phyloP scores from a whole-genome alignment of 768 basidiomycete genomes.

The Pleurotus salmoneostramineus region DNA sequence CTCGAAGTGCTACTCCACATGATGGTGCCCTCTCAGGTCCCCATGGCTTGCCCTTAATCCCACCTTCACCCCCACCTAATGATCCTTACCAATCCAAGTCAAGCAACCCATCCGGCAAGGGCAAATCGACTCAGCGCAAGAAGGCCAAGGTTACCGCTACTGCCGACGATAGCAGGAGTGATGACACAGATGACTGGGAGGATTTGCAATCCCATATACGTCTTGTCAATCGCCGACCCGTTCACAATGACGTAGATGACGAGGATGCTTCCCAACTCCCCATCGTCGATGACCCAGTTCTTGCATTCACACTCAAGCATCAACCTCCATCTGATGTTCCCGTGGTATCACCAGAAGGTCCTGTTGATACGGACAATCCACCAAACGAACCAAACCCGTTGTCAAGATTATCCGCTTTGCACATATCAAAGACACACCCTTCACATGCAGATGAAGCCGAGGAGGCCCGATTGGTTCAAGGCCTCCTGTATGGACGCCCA shows the following conservation, averaged over 20 bases:
- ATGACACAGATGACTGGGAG: constrained; percentile 23
- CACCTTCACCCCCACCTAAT: constrained; percentile 65
- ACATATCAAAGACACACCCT: constrained; percentile 44
- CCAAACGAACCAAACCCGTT: constrained; percentile 41
- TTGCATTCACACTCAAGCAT: not conserved
- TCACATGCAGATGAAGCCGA: constrained; percentile 34
- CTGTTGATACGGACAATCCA: constrained; percentile 27
- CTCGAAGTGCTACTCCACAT: not conserved
- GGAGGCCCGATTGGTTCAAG: constrained; percentile 53
- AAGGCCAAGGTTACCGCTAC: constrained; percentile 39
- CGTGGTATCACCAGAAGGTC: constrained; percentile 11
- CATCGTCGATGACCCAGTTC: constrained; percentile 9
- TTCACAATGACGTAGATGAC: not conserved
- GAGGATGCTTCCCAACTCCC: not conserved
- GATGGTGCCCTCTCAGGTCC: not conserved
- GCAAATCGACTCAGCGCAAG: constrained; percentile 38
- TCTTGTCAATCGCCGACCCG: constrained; percentile 18
- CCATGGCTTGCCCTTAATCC: constrained; percentile 37
- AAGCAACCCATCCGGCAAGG: constrained; percentile 21
- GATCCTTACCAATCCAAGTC: constrained; percentile 17
- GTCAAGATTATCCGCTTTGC: constrained; percentile 60
- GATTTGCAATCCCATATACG: constrained; percentile 12
- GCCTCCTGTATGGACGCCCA: constrained; percentile 52
- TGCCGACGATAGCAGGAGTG: constrained; percentile 18
- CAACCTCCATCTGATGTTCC: not conserved